These are phyloP conservation scores for Aureobasidium sp. DNA, from an alignment of 2,329 filamentous ascomycete species.

Conservation along the genomic window DNA sequence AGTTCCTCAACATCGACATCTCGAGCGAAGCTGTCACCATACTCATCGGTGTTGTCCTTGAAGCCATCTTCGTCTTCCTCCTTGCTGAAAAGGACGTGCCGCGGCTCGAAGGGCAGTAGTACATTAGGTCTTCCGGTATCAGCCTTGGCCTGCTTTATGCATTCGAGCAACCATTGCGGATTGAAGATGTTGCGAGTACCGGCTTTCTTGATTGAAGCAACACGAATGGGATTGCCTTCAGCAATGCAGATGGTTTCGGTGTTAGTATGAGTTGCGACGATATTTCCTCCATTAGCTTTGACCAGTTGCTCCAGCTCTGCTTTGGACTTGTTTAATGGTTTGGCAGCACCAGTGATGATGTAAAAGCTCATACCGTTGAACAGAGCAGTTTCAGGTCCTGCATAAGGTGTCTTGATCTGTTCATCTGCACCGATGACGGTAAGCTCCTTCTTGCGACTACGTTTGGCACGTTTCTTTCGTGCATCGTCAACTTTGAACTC, in stretches of 20 bases:
- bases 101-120: conserved; percentile 57
- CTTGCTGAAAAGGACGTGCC: conserved; percentile 65
- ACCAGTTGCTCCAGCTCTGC: conserved; percentile 70
- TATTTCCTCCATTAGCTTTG: conserved; percentile 71
- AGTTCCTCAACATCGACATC: conserved; percentile 60
- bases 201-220: conserved; percentile 70
- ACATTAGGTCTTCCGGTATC: conserved; percentile 46
- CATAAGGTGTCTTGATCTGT: conserved; percentile 42
- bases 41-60: conserved; percentile 60
- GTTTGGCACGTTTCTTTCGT: conserved; percentile 54
- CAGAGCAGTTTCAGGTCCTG: conserved; percentile 51
- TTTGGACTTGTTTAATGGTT: conserved; percentile 67
- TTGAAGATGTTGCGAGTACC: conserved; percentile 64
- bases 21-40: conserved; percentile 74
- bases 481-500: conserved; percentile 62
- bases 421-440: conserved; percentile 64
- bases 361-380: conserved; percentile 73
- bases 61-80: conserved; percentile 48
- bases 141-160: conserved; percentile 52
- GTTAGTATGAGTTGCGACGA: conserved; percentile 65
- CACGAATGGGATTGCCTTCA: conserved; percentile 72
- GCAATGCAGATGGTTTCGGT: conserved; percentile 64
- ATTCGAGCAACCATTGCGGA: conserved; percentile 78
- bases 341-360: conserved; percentile 66
- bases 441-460: conserved; percentile 56